Evolutionary conservation across 164 flowering plant genomes (phyloP).

Genomic region (Annona cherimola): DNA sequence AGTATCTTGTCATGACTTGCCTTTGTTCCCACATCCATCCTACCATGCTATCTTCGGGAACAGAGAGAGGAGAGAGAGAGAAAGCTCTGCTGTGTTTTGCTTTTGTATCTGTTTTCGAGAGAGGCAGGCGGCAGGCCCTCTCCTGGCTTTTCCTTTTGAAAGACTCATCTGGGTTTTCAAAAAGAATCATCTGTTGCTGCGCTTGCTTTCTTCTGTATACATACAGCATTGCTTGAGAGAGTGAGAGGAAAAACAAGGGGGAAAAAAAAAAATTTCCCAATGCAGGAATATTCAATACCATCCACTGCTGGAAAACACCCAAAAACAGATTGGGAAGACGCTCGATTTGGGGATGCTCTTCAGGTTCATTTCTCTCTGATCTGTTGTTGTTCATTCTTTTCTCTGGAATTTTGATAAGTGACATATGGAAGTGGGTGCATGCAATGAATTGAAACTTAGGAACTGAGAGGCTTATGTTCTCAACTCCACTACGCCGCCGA

Average conservation of each 20-base stretch:
- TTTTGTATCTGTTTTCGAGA: too few species aligned
- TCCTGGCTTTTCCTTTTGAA: too few species aligned
- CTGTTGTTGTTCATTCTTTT: neutral
- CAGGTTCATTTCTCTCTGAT: neutral
- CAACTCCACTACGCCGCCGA: slow-evolving; percentile 81
- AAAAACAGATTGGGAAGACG: neutral
- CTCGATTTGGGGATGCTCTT: neutral
- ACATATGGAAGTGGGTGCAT: too few species aligned
- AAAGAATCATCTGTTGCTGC: too few species aligned
- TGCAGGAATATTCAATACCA: neutral
- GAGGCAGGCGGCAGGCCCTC: too few species aligned
- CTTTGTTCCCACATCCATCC: neutral
- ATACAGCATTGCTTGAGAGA: too few species aligned
- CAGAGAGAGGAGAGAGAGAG: neutral
- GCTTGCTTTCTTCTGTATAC: too few species aligned
- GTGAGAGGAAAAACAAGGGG: too few species aligned
- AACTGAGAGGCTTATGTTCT: slow-evolving; percentile 30
- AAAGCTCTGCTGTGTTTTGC: neutral
- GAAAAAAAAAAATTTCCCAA: neutral
- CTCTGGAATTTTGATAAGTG: too few species aligned
- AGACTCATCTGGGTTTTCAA: too few species aligned
- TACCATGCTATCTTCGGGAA: neutral
- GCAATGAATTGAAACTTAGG: too few species aligned
- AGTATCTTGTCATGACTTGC: neutral
- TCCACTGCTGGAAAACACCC: neutral